phyloP scores from a whole-genome alignment of 371 early-diverging fungal species.

The Rhizomucor miehei region DNA sequence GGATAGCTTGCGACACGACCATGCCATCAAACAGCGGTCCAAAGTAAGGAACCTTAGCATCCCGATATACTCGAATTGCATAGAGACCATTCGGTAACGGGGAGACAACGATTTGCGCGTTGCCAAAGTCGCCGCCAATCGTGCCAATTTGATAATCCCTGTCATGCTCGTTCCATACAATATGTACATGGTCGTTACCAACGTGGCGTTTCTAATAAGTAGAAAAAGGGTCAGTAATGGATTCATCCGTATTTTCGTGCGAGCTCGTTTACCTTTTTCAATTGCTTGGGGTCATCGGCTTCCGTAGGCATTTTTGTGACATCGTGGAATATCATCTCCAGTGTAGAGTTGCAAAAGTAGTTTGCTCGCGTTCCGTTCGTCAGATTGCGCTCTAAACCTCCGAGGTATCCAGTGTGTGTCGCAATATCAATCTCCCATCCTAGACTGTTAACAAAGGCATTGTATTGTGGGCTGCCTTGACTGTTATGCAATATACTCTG shows the following conservation, averaged over 20 bases:
- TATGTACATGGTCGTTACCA: constrained; percentile 97
- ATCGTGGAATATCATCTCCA: constrained; percentile 94
- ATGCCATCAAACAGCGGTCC: constrained; percentile 84
- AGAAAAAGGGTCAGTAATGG: not conserved
- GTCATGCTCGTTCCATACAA: constrained; percentile 94
- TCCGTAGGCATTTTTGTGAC: constrained; percentile 89
- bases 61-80: constrained; percentile 73
- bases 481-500: constrained; percentile 77
- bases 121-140: constrained; percentile 97
- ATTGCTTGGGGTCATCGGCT: constrained; percentile 70
- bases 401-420: constrained; percentile 83
- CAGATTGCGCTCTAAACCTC: constrained; percentile 80
- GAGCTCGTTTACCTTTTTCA: constrained; percentile 78
- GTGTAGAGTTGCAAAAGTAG: constrained; percentile 78
- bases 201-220: constrained; percentile 94
- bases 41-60: constrained; percentile 73
- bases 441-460: constrained; percentile 79
- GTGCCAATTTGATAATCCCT: constrained; percentile 82
- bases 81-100: constrained; percentile 74
- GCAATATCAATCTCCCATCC: constrained; percentile 86
- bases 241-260: not conserved
- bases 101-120: constrained; percentile 87
- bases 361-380: constrained; percentile 77
- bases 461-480: constrained; percentile 65
- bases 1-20: constrained; percentile 70